These are phyloP conservation scores for Picochlorum sp. DNA, from an alignment of 139 green algal species.

Conservation along the genomic window DNA sequence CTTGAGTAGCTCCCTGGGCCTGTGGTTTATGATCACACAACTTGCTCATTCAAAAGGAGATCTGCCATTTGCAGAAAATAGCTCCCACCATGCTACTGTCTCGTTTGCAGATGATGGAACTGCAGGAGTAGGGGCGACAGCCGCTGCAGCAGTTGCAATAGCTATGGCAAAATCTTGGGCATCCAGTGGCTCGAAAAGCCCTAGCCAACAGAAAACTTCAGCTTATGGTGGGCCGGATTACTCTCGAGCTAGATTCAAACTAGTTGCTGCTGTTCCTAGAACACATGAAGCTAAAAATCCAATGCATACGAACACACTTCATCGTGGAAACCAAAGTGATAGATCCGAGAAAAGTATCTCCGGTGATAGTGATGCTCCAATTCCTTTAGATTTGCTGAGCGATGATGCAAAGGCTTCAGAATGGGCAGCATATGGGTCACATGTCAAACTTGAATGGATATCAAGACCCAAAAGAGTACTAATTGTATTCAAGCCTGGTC, in stretches of 20 bases:
- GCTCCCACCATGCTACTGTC: slow-evolving; percentile 8
- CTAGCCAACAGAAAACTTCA: too few relatives aligned
- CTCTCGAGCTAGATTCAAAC: slow-evolving; percentile 38
- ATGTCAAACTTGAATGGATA: slow-evolving; percentile 51
- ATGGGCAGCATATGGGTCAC: slow-evolving; percentile 20
- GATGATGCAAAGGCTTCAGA: too few relatives aligned
- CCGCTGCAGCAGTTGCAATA: slow-evolving; percentile 45
- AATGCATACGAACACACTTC: too few relatives aligned
- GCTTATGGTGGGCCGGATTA: background rate
- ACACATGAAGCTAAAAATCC: too few relatives aligned
- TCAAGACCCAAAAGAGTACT: slow-evolving; percentile 29
- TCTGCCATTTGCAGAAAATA: background rate
- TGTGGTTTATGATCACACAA: background rate
- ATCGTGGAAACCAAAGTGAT: too few relatives aligned
- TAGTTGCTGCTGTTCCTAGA: slow-evolving; percentile 41
- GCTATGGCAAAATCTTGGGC: slow-evolving; percentile 43
- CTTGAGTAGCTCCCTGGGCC: background rate
- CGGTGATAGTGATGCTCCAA: slow-evolving; percentile 5
- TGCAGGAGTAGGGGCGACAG: slow-evolving; percentile 38
- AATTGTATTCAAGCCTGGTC: slow-evolving; percentile 33
- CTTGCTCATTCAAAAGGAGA: background rate
- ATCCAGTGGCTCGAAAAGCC: slow-evolving; percentile 2
- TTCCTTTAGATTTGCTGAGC: slow-evolving; percentile 9
- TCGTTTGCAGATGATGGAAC: slow-evolving; percentile 38
- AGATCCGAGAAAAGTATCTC: too few relatives aligned